phyloP scores from a whole-genome alignment of 257 asterid genomes.

The Rubia yunnanensis region DNA sequence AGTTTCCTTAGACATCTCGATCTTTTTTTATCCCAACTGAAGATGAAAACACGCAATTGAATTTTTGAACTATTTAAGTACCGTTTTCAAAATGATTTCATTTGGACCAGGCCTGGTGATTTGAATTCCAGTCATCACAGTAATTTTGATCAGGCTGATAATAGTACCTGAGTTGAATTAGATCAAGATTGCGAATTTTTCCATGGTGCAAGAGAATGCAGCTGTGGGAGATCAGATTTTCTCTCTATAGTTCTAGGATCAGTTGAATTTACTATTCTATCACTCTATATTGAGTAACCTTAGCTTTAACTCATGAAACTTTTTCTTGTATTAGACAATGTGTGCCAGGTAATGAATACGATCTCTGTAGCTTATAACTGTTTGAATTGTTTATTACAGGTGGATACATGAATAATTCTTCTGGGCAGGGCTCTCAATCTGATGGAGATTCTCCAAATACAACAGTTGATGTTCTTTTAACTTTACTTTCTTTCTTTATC shows the following conservation, averaged over 20 bases:
- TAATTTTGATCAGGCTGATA: background rate
- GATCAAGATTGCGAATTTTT: background rate
- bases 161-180: background rate
- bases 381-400: constrained; percentile 34
- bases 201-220: background rate
- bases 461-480: constrained; percentile 52
- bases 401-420: constrained; percentile 65
- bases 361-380: background rate
- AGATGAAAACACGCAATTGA: background rate
- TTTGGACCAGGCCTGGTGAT: background rate
- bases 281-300: background rate
- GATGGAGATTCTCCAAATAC: constrained; percentile 79
- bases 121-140: background rate
- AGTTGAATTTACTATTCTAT: background rate
- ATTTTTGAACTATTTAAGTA: background rate
- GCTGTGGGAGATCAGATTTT: background rate
- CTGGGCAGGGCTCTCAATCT: constrained; percentile 59
- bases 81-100: background rate
- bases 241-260: too few relatives aligned
- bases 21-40: background rate
- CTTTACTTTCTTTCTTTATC: background rate
- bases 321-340: background rate
- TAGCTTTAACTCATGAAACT: background rate
- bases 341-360: background rate
- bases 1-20: background rate